Percentiles rank a stretch among this genome's conserved stretches.
Conservation (phyloP, 1,139 yeast genomes). For the Geotrichum reessii region DNA sequence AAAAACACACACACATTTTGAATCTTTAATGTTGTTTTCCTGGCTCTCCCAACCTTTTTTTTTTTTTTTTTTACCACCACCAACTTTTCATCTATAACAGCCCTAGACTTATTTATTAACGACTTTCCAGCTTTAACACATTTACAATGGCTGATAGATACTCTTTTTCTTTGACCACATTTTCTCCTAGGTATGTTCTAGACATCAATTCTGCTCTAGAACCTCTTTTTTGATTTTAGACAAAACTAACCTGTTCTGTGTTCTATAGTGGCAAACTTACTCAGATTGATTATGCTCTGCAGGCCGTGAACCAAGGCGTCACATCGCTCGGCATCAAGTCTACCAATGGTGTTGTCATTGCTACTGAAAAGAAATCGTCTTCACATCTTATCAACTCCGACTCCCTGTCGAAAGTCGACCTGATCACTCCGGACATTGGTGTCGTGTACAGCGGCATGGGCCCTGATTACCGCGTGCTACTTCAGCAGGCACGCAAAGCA, state of each 20-base stretch:
- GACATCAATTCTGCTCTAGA: not conserved
- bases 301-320: conserved; percentile 97
- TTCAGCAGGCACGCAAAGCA: conserved; percentile 87
- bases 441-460: conserved; percentile 99
- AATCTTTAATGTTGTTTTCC: too few species aligned
- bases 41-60: not conserved
- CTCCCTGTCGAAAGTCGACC: conserved; percentile 70
- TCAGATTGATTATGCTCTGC: conserved; percentile 95
- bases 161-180: conserved; percentile 92
- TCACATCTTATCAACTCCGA: conserved; percentile 74
- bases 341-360: conserved; percentile 92
- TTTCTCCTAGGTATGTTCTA: conserved; percentile 79
- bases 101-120: not conserved
- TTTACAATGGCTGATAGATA: conserved; percentile 89
- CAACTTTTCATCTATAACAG: not conserved
- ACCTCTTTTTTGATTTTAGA: not conserved
- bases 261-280: conserved; percentile 79
- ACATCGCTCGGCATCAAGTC: conserved; percentile 95
- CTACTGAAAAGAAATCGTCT: conserved; percentile 88
- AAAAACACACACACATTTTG: too few species aligned
- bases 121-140: conserved; percentile 14
- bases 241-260: not conserved
- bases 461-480: conserved; percentile 92
- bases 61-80: conserved; percentile 20
- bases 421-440: conserved; percentile 91